These are phyloP conservation scores for Fusarium torulosum DNA, from an alignment of 2,329 filamentous ascomycete species.

Conservation along the genomic window DNA sequence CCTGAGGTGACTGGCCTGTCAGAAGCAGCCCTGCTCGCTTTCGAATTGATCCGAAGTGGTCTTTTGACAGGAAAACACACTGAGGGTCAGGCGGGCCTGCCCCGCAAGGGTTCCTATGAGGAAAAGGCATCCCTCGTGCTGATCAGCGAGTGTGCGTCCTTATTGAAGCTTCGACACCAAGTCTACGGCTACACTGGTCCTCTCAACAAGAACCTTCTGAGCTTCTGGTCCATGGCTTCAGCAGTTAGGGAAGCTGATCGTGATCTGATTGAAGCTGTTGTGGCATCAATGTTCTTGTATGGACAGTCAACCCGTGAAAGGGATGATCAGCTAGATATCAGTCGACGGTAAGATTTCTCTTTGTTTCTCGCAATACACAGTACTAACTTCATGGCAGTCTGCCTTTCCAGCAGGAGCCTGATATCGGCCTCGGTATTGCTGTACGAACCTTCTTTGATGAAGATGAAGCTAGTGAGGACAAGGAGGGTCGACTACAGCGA, in stretches of 20 bases:
- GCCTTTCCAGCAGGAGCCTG: constrained; percentile 76
- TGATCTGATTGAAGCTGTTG: constrained; percentile 85
- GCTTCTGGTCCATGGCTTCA: constrained; percentile 85
- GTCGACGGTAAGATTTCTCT: constrained; percentile 70
- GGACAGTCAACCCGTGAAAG: constrained; percentile 81
- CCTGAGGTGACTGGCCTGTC: constrained; percentile 67
- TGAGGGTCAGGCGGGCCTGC: constrained; percentile 66
- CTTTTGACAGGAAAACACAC: constrained; percentile 79
- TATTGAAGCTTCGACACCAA: constrained; percentile 85
- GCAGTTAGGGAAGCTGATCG: constrained; percentile 83
- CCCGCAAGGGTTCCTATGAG: constrained; percentile 71
- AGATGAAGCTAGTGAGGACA: constrained; percentile 69
- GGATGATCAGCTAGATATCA: constrained; percentile 75
- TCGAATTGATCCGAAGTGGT: constrained; percentile 85
- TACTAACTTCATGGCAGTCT: constrained; percentile 59
- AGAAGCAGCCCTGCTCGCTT: constrained; percentile 83
- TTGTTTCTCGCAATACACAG: neutral
- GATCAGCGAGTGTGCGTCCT: constrained; percentile 86
- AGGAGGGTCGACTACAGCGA: constrained; percentile 59
- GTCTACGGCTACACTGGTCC: constrained; percentile 94
- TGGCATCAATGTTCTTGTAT: constrained; percentile 83
- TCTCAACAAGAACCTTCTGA: constrained; percentile 87
- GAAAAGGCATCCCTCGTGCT: constrained; percentile 84
- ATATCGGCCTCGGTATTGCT: constrained; percentile 82
- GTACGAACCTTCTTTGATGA: constrained; percentile 85